A percentile compares a stretch with the other conserved stretches of the same genome.
phyloP scores from a whole-genome alignment of 352 stramenopile genomes.

The Elongisporangium undulatum region DNA sequence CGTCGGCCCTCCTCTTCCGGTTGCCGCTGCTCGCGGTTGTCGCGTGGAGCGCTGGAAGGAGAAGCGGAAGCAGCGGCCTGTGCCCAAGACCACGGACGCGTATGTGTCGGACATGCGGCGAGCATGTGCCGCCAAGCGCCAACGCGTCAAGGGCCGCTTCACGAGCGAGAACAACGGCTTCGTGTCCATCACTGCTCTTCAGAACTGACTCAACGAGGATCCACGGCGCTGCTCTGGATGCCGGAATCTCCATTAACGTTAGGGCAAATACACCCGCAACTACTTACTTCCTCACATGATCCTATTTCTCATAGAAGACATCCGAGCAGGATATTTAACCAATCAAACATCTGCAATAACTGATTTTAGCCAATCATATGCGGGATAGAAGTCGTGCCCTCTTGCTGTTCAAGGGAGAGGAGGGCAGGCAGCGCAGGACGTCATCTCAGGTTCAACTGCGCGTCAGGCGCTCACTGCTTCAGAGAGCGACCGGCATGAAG shows the following conservation, averaged over 20 bases:
- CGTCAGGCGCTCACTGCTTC: not conserved
- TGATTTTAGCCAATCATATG: not conserved
- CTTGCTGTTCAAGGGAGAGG: not conserved
- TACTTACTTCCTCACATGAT: not conserved
- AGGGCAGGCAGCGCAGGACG: too few species aligned
- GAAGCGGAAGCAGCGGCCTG: conserved; percentile 35
- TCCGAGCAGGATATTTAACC: not conserved
- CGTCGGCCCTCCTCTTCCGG: conserved; percentile 21
- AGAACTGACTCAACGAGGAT: conserved; percentile 13
- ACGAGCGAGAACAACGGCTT: conserved; percentile 45
- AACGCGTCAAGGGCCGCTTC: conserved; percentile 65
- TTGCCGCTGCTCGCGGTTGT: conserved; percentile 12
- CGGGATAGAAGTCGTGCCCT: not conserved
- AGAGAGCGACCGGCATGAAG: not conserved
- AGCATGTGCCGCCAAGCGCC: conserved; percentile 53
- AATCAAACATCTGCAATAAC: not conserved
- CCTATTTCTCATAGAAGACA: not conserved
- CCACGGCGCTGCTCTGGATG: not conserved
- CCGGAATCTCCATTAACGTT: not conserved
- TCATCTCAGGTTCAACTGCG: not conserved
- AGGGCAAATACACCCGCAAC: not conserved
- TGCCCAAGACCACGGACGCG: conserved; percentile 14
- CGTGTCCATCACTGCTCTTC: conserved; percentile 60
- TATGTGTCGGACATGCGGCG: conserved; percentile 45
- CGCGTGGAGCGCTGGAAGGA: conserved; percentile 25